phyloP scores from a whole-genome alignment of 805 yeast genomes.

The Metschnikowia gruessii region DNA sequence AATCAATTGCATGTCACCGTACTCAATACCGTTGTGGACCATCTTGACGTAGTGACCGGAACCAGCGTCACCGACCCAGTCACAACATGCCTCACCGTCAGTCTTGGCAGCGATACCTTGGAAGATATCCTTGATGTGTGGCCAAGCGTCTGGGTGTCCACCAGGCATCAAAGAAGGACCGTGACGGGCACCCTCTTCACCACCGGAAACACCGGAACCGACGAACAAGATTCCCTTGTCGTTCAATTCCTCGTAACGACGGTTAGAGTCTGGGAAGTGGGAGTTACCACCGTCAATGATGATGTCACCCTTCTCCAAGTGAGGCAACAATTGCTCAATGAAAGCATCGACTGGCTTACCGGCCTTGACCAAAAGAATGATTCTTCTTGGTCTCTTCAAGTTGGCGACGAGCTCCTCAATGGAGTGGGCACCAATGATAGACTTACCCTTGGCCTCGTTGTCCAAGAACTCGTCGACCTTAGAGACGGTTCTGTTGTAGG shows the following conservation, averaged over 20 bases:
- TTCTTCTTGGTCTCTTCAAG: conserved; percentile 96
- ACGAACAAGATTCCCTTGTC: conserved; percentile 86
- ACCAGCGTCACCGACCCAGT: conserved; percentile 99
- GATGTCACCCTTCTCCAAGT: conserved; percentile 94
- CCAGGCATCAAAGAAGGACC: conserved; percentile 99
- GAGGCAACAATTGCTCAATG: conserved; percentile 83
- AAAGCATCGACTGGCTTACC: conserved; percentile 92
- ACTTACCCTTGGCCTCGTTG: conserved; percentile 96
- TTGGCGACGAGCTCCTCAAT: conserved; percentile 81
- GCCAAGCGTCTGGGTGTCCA: conserved; percentile 98
- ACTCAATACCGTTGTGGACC: conserved; percentile 99
- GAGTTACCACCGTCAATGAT: conserved; percentile 99
- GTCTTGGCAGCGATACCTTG: conserved; percentile 94
- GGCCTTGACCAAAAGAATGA: conserved; percentile 92
- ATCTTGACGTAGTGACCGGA: conserved; percentile 98
- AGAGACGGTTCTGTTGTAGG: conserved; percentile 95
- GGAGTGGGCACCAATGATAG: conserved; percentile 93
- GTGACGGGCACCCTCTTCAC: conserved; percentile 99
- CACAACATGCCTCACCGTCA: conserved; percentile 99
- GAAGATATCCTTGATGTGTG: conserved; percentile 94
- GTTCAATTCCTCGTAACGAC: conserved; percentile 89
- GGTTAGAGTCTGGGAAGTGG: conserved; percentile 97
- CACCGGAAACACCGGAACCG: conserved; percentile 99
- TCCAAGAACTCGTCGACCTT: conserved; percentile 93
- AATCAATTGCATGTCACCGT: conserved; percentile 99